Evolutionary conservation across 257 asterid genomes (phyloP), one percentile per base, ranked within the genome.

Genomic region (Nicotiana paniculata): DNA sequence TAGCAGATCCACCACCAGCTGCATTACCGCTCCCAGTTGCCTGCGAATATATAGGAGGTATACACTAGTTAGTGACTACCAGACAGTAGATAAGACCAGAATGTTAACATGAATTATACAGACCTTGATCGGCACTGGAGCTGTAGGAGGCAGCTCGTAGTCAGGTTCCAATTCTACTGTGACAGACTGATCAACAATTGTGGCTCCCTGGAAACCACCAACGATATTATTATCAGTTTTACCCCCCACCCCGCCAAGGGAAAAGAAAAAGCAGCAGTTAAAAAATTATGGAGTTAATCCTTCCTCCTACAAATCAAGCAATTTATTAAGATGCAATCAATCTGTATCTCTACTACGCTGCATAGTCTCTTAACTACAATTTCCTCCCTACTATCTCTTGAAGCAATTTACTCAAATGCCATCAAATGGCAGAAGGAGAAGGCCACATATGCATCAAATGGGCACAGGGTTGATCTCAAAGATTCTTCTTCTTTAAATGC

Each of bases 131-230:
- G 90, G 35, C 77, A 89, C 84, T 15, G 84, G 43, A 32, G 88
- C 90, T 46, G 82, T 9, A 63, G 88, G 59, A 58, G 93, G 95
- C 83, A 87, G 85, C 81, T 80, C 84, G 26, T 91, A 91, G 67
- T 85, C 86, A 59, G 88, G 91, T 53, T 85, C 90, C 3, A 87
- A 85, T 53, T 88, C 84, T 68, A 89, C 85, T 67, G 85, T 84
- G 76, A 90, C 92, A 16, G 92, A 77, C 87, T 91, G 95, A 84
- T 91, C 95, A 64, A 90, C 90, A 76, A 91, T 91, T 11, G 93
- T 88, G 77, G 95, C 90, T 65, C 92, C 95, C 95, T 91, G 88
- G 83, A 82, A 37, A 85, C 62, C 28, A 81, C 54, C 35, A 59
- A 75, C 76, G 68, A 21, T 21, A 24, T 7, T 21, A 43, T 43